phyloP scores from a whole-genome alignment of 192 early-diverging fungal genomes.

The Coemansia sp. region DNA sequence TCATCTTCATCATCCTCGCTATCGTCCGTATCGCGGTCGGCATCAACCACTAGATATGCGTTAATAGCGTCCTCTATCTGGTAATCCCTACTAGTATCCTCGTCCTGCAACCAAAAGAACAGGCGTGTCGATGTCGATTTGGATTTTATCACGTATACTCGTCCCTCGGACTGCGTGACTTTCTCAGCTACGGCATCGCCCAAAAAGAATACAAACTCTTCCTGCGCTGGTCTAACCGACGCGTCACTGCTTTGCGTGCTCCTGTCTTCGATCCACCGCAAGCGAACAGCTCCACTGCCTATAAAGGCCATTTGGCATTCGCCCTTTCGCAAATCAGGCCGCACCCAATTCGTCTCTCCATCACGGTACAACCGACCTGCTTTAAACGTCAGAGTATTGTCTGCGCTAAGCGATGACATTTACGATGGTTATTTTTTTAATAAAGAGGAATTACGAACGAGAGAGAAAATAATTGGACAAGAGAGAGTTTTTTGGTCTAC shows the following conservation, averaged over 20 bases:
- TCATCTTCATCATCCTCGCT: slow-evolving; percentile 14
- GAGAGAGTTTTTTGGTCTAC: neutral
- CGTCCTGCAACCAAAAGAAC: slow-evolving; percentile 87
- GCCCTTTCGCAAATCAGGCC: slow-evolving; percentile 76
- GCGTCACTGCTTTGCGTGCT: slow-evolving; percentile 46
- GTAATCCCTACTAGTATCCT: slow-evolving; percentile 62
- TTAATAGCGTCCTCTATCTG: slow-evolving; percentile 64
- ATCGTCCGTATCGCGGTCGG: slow-evolving; percentile 14
- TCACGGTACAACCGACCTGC: slow-evolving; percentile 73
- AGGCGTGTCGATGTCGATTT: slow-evolving; percentile 74
- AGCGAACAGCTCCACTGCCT: slow-evolving; percentile 76
- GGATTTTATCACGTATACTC: slow-evolving; percentile 83
- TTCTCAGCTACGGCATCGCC: slow-evolving; percentile 75
- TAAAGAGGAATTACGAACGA: neutral
- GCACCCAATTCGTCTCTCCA: slow-evolving; percentile 65
- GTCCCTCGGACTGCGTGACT: slow-evolving; percentile 59
- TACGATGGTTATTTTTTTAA: neutral
- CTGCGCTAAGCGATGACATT: neutral
- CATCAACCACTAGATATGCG: slow-evolving; percentile 55
- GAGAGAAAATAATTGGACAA: neutral
- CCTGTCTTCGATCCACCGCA: slow-evolving; percentile 74
- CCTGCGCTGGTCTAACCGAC: slow-evolving; percentile 8
- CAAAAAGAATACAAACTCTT: slow-evolving; percentile 75
- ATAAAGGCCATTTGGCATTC: slow-evolving; percentile 40
- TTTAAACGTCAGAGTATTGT: slow-evolving; percentile 58